These are phyloP conservation scores for Neurospora hispaniola DNA, from an alignment of 495 filamentous ascomycete species.

Conservation along the genomic window DNA sequence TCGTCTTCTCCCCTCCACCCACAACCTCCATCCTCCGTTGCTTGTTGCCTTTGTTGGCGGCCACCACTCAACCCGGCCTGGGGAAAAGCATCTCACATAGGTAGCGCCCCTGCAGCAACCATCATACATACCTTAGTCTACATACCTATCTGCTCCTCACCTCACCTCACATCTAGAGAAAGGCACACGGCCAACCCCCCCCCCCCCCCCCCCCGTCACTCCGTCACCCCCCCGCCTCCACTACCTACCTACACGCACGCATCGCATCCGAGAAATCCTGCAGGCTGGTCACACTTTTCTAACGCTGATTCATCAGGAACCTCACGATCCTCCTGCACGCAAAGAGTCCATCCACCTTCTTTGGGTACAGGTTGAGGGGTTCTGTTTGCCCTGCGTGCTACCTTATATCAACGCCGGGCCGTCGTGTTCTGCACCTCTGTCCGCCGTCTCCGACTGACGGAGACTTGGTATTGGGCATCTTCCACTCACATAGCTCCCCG, in stretches of 20 bases:
- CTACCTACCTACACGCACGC: slow-evolving; percentile 7
- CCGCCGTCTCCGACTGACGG: not conserved
- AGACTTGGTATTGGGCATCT: not conserved
- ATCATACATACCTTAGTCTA: not conserved
- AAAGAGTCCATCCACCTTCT: not conserved
- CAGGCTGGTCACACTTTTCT: slow-evolving; percentile 24
- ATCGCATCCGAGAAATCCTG: slow-evolving; percentile 21
- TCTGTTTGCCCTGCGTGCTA: not conserved
- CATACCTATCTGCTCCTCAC: not conserved
- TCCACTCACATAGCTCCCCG: not conserved
- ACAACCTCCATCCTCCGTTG: not conserved
- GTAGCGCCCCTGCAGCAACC: slow-evolving; percentile 4
- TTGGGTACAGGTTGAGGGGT: not conserved
- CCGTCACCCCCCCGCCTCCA: slow-evolving; percentile 12
- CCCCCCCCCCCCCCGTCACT: not conserved
- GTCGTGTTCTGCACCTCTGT: not conserved
- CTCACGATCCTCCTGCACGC: slow-evolving; percentile 4
- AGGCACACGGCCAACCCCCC: not conserved
- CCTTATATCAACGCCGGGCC: not conserved
- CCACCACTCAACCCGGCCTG: slow-evolving; percentile 14
- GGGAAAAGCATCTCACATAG: slow-evolving; percentile 1
- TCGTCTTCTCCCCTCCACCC: not conserved
- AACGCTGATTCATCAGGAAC: slow-evolving; percentile 19
- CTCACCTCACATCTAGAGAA: not conserved
- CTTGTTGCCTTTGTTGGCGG: not conserved